Base-by-base conservation (phyloP, 1,284 basidiomycete genomes). In the Fomes fomentarius region DNA sequence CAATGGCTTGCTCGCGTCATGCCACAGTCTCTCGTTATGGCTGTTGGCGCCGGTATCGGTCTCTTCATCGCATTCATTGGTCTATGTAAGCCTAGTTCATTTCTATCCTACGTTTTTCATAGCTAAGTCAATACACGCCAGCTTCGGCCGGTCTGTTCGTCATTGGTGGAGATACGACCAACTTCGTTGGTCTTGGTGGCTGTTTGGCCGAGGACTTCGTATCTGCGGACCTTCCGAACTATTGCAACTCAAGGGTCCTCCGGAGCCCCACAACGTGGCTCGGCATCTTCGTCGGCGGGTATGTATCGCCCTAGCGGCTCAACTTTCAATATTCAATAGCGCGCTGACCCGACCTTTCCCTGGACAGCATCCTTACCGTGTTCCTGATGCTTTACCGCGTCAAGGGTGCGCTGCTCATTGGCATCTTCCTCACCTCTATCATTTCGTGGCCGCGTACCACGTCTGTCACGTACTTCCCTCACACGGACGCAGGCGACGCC, bases 1-100 rank as follows among this genome's bases (percentile, higher is more conserved):
- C 93, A 95, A 76, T 95, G 92, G 93, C 80, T 96, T 22, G 91
- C 89, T 12, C 85, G 93, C 35, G 81, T 94, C 50, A 92, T 96
- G 80, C 93, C 93, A 1, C 89, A 92, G 58, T 94, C 92, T 3
- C 81, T 96, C 43, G 87, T 93, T 34, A 81, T 94, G 57, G 87
- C 91, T 10, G 90, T 93, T 3, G 92, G 92, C 53, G 85, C 89
- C 28, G 93, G 93, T 62, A 95, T 96, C 66, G 93, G 93, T 52
- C 69, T 95, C 15, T 96, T 90, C 74, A 91, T 91, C 61, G 87
- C 88, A 81, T 89, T 90, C 63, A 83, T 90, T 37, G 87, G 87
- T 43, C 68, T 89, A 42, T 81, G 81, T 83, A 62, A 71, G 80
- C 24, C 24, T 35, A n/a, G 10, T 19, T 15, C 6, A 9, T 14